Evolutionary conservation across 331 rosid genomes (phyloP).

Genomic region (Stylosanthes scabra): DNA sequence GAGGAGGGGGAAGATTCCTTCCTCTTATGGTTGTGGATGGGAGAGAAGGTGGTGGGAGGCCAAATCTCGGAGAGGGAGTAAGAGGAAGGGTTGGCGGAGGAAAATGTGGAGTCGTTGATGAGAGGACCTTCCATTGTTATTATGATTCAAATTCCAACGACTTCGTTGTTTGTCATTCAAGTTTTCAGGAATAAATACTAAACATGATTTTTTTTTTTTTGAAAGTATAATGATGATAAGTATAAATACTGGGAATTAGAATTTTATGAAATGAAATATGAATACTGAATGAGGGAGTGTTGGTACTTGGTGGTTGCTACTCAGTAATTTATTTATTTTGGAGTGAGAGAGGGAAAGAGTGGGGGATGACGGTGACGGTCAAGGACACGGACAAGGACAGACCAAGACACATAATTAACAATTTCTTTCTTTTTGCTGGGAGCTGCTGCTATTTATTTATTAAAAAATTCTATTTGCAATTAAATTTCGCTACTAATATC

Average conservation of each 20-base stretch:
- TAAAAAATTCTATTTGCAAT: too few relatives aligned
- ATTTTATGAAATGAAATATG: too few relatives aligned
- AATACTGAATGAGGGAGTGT: background rate
- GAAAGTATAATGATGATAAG: too few relatives aligned
- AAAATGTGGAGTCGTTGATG: constrained; percentile 76
- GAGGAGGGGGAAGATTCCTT: background rate
- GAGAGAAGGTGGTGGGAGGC: constrained; percentile 43
- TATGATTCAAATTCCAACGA: background rate
- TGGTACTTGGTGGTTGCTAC: background rate
- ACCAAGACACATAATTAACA: too few relatives aligned
- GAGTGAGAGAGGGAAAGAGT: background rate
- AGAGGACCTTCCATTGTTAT: constrained; percentile 64
- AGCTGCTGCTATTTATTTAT: too few relatives aligned
- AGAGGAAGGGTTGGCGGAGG: constrained; percentile 72
- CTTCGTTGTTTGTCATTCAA: background rate
- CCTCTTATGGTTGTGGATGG: too few relatives aligned
- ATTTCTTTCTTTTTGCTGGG: too few relatives aligned
- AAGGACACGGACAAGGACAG: background rate
- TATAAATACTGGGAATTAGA: too few relatives aligned
- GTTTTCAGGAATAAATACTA: background rate
- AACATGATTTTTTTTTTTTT: too few relatives aligned
- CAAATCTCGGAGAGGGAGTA: constrained; percentile 86
- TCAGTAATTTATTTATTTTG: background rate
- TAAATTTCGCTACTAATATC: too few relatives aligned
- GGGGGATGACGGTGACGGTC: background rate